A percentile compares a stretch with the other conserved stretches of the same genome.
These are phyloP conservation scores for Euphorbia pulcherrima DNA, from an alignment of 345 rosid species.

Conservation along the genomic window DNA sequence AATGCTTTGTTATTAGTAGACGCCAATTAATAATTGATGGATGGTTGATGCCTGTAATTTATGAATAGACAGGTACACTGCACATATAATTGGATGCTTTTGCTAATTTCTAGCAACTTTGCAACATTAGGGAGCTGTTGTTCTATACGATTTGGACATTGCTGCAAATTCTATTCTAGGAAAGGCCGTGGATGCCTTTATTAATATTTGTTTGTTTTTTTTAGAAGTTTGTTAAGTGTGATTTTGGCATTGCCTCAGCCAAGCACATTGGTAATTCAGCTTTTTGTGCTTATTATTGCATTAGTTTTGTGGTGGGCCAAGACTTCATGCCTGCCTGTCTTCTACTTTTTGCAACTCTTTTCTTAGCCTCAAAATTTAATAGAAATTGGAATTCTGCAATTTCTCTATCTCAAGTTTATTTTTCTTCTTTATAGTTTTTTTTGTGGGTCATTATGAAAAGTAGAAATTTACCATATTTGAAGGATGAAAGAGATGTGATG, in stretches of 20 bases:
- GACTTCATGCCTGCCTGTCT: neutral
- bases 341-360: neutral
- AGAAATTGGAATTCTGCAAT: neutral
- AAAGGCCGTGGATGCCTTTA: neutral
- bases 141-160: slow-evolving; percentile 1
- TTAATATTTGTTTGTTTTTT: neutral
- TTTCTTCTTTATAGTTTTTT: neutral
- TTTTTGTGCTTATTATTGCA: neutral
- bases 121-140: neutral
- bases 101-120: slow-evolving; percentile 1
- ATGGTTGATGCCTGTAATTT: neutral
- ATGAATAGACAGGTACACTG: neutral
- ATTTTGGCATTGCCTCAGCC: neutral
- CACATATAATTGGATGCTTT: neutral
- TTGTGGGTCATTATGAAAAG: neutral
- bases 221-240: neutral
- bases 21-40: neutral
- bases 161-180: neutral
- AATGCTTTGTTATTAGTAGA: neutral
- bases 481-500: neutral
- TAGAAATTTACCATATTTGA: neutral
- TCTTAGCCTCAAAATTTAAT: neutral
- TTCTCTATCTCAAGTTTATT: too few relatives aligned
- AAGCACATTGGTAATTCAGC: neutral
- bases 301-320: neutral